phyloP scores from a whole-genome alignment of 352 stramenopile genomes.

The Globisporangium megalacanthum region DNA sequence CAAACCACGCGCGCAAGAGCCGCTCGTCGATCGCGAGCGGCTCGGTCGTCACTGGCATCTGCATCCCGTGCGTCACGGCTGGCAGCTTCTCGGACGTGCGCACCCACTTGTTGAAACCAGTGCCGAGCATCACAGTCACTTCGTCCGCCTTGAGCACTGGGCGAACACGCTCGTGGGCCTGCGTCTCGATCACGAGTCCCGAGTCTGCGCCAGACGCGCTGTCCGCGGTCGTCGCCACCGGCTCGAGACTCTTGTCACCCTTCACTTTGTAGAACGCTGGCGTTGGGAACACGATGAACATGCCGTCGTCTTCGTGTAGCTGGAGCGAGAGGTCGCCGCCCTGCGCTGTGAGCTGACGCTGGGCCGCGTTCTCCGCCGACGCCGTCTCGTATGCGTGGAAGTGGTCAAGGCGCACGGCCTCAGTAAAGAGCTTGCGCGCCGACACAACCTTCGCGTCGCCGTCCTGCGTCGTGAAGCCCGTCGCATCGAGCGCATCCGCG shows the following conservation, averaged over 20 bases:
- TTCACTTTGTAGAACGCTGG: conserved; percentile 48
- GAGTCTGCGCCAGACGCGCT: conserved; percentile 27
- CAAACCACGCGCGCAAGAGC: conserved; percentile 45
- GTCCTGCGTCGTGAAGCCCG: conserved; percentile 34
- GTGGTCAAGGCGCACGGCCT: conserved; percentile 55
- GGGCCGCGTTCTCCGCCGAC: conserved; percentile 9
- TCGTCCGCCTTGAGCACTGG: conserved; percentile 46
- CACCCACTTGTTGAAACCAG: conserved; percentile 50
- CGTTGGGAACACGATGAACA: conserved; percentile 53
- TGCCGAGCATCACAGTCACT: conserved; percentile 56
- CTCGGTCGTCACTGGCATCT: conserved; percentile 34
- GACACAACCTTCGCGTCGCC: conserved; percentile 28
- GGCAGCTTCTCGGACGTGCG: conserved; percentile 34
- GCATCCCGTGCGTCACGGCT: conserved; percentile 52
- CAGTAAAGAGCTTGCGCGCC: conserved; percentile 43
- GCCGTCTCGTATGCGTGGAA: conserved; percentile 53
- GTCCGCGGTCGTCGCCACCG: conserved; percentile 13
- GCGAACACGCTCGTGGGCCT: conserved; percentile 33
- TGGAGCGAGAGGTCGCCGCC: conserved; percentile 45
- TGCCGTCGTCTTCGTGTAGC: conserved; percentile 52
- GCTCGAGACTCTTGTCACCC: conserved; percentile 20
- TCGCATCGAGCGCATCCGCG: conserved; percentile 36
- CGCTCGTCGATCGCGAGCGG: conserved; percentile 19
- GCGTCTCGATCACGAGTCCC: conserved; percentile 47
- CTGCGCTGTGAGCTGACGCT: conserved; percentile 3